Evolutionary conservation across 2,329 filamentous ascomycete species (phyloP).

Genomic region (Zopfia rhizophila): DNA sequence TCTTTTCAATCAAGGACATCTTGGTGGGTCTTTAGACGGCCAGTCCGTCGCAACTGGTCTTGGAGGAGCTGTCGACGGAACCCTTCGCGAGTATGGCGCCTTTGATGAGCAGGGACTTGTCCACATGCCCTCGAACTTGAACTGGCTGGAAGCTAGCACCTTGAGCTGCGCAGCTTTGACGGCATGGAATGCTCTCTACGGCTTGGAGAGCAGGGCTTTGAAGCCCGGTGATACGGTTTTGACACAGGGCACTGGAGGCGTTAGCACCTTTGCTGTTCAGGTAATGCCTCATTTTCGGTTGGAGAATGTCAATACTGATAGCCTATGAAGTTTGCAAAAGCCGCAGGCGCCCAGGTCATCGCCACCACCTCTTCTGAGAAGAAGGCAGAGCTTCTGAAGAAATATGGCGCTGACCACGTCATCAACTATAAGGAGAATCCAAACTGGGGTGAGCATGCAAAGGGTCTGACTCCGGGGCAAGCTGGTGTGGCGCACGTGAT

Average conservation of each 20-base stretch:
- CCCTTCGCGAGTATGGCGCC: slow-evolving; percentile 72
- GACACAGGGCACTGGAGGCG: slow-evolving; percentile 77
- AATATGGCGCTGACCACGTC: slow-evolving; percentile 65
- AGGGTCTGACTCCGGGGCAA: slow-evolving; percentile 61
- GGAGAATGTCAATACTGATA: slow-evolving; percentile 5
- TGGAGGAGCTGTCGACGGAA: slow-evolving; percentile 75
- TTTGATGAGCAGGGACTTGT: slow-evolving; percentile 76
- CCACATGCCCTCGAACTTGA: slow-evolving; percentile 66
- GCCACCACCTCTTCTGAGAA: slow-evolving; percentile 64
- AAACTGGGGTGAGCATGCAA: slow-evolving; percentile 66
- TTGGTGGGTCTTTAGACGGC: slow-evolving; percentile 59
- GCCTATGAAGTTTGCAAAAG: slow-evolving; percentile 57
- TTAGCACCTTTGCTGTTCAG: slow-evolving; percentile 73
- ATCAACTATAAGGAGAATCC: slow-evolving; percentile 66
- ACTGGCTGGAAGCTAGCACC: slow-evolving; percentile 58
- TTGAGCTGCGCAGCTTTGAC: slow-evolving; percentile 57
- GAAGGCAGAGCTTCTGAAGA: slow-evolving; percentile 63
- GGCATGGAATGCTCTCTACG: slow-evolving; percentile 66
- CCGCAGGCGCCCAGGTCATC: slow-evolving; percentile 66
- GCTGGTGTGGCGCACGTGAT: slow-evolving; percentile 70
- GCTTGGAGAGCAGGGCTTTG: slow-evolving; percentile 52
- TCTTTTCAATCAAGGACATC: slow-evolving; percentile 70
- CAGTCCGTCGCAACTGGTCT: slow-evolving; percentile 64
- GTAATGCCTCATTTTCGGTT: slow-evolving; percentile 5
- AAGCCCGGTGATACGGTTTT: slow-evolving; percentile 63